These are phyloP conservation scores for Fusarium sp. DNA, from an alignment of 2,329 filamentous ascomycete species.

Conservation along the genomic window DNA sequence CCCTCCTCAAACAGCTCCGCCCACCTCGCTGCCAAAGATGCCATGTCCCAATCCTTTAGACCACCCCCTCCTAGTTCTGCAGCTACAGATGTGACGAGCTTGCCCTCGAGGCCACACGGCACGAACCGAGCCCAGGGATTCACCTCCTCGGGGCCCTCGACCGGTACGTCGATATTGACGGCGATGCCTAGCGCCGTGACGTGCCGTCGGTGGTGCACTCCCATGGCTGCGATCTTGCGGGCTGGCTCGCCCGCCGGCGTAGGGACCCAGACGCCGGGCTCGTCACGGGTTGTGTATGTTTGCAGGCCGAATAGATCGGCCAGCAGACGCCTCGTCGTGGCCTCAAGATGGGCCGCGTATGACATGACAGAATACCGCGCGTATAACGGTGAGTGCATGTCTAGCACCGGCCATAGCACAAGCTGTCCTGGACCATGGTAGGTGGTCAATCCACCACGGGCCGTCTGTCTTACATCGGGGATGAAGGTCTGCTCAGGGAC, in stretches of 20 bases:
- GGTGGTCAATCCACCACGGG: conserved; percentile 90
- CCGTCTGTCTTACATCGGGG: conserved; percentile 75
- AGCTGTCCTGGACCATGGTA: conserved; percentile 96
- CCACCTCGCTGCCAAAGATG: conserved; percentile 46
- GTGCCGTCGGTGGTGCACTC: conserved; percentile 88
- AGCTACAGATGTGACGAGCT: conserved; percentile 79
- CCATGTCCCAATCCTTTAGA: conserved; percentile 41
- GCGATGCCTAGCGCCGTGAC: conserved; percentile 87
- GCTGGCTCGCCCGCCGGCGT: conserved; percentile 46
- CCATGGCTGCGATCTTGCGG: conserved; percentile 88
- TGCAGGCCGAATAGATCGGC: conserved; percentile 65
- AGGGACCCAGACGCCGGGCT: conserved; percentile 86
- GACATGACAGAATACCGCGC: conserved; percentile 73
- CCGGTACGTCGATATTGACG: conserved; percentile 76
- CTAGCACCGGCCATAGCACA: conserved; percentile 92
- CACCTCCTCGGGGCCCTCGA: conserved; percentile 46
- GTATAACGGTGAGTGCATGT: conserved; percentile 72
- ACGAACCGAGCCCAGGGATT: conserved; percentile 78
- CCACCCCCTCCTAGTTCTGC: conserved; percentile 53
- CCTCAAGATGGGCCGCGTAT: conserved; percentile 84
- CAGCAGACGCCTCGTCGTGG: conserved; percentile 76
- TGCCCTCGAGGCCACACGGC: conserved; percentile 88
- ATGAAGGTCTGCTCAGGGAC: conserved; percentile 46
- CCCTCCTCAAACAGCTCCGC: conserved; percentile 49
- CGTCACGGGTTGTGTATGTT: conserved; percentile 70